A percentile compares a stretch with the other conserved stretches of the same genome.
These are phyloP conservation scores for Aspergillus nomiae DNA, from an alignment of 2,329 filamentous ascomycete genomes.

Conservation along the genomic window DNA sequence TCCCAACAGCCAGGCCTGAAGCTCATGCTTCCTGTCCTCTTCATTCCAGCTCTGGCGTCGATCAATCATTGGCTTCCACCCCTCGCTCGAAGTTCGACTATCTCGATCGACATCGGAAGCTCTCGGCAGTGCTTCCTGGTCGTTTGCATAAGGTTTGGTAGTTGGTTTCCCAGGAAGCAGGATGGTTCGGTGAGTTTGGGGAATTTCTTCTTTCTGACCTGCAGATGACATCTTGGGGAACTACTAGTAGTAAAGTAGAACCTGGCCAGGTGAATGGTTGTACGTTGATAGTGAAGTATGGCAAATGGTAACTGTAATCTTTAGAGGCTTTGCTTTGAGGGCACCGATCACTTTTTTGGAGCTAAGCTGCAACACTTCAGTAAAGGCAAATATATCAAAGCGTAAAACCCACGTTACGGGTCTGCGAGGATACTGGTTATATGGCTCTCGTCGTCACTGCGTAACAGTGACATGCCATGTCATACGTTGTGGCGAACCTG, in stretches of 20 bases:
- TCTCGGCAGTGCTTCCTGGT: background rate
- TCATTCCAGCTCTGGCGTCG: conserved; percentile 40
- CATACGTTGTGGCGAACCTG: background rate
- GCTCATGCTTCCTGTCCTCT: conserved; percentile 61
- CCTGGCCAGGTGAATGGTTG: background rate
- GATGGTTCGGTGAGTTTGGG: conserved; percentile 10
- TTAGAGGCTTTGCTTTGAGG: background rate
- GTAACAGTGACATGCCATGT: background rate
- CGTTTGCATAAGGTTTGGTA: background rate
- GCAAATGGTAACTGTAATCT: background rate
- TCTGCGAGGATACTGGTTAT: background rate
- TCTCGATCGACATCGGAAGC: background rate
- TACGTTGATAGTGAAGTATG: background rate
- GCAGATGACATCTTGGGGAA: background rate
- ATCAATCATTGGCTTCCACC: conserved; percentile 33
- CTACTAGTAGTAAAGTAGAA: background rate
- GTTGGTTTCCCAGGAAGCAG: conserved; percentile 7
- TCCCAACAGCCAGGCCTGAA: conserved; percentile 43
- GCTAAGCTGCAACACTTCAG: background rate
- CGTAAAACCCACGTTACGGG: background rate
- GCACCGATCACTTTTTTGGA: background rate
- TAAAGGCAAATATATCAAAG: background rate
- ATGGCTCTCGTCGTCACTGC: background rate
- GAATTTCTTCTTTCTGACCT: background rate
- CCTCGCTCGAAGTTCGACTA: conserved; percentile 11